Evolutionary conservation across 2,329 filamentous ascomycete species (phyloP), one percentile per base, ranked within the genome.

Genomic region (Botrytis fabae): DNA sequence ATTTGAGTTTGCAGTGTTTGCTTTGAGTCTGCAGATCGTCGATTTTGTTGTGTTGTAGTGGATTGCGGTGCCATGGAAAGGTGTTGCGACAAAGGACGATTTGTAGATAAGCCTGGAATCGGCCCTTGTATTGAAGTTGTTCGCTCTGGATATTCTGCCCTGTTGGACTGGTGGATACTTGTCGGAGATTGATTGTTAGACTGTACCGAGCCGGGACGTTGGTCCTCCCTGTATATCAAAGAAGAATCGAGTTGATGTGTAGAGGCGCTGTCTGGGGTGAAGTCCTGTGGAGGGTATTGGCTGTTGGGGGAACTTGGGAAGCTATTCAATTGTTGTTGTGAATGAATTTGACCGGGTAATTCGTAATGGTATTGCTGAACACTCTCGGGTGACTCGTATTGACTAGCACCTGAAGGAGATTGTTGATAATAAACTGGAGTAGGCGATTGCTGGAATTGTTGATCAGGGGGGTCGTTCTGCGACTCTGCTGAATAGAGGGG

Each of bases 181-280:
- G 75, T 77, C 14, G 78, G 77, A 40, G 78, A 79, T 73, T 77
- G 78, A 25, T 77, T 77, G 76, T 78, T 79, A 14, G 77, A 78
- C 40, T 81, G 79, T 25, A 77, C 77, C 35, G 79, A 80, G 38
- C 72, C 73, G n/a, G 78, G 78, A 7, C 78, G 78, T 46, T 78
- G 78, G 25, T 79, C 78, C 59, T 79, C 77, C 75, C 76, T 71
- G 65, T 76, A 78, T 28, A 80, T 76, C 22, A 85, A 80, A 51
- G 86, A 86, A 48, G 88, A 90, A 74, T 91, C 89, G 83, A 87
- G 85, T 79, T 89, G 91, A 76, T 89, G 80, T 80, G 90, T 88
- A 10, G 89, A 91, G 54, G 89, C 81, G 8, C 88, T 89, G 80
- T 91, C 89, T 32, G 71, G 48, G 7, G 63, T 72, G 40, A 48